Evolutionary conservation across 1,284 basidiomycete genomes (phyloP).

Genomic region (Anthracocystis panici-leucophaei): DNA sequence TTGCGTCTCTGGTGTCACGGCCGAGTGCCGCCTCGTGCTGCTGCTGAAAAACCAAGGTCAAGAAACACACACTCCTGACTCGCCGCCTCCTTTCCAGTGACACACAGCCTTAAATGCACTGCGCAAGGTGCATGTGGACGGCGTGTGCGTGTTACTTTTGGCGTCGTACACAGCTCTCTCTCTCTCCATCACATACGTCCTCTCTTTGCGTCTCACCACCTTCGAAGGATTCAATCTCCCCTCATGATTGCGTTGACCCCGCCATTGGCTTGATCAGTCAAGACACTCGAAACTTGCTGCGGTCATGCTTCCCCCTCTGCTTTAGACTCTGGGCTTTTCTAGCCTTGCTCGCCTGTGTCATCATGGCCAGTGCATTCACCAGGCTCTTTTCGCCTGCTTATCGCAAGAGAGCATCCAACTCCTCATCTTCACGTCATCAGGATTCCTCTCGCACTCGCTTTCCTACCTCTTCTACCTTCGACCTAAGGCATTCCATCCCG

Average conservation of each 20-base stretch:
- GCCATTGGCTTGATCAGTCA: not conserved
- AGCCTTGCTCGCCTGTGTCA: not conserved
- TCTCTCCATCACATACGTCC: not conserved
- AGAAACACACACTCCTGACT: not conserved
- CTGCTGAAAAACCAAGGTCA: not conserved
- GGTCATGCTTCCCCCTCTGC: conserved; percentile 4
- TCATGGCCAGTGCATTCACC: conserved; percentile 44
- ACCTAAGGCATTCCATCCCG: conserved; percentile 37
- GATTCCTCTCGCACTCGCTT: conserved; percentile 26
- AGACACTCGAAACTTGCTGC: not conserved
- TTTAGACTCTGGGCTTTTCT: conserved; percentile 1
- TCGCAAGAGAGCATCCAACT: conserved; percentile 26
- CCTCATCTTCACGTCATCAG: conserved; percentile 27
- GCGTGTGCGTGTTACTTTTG: conserved; percentile 5
- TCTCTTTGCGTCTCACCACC: not conserved
- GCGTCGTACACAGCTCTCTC: too few species aligned
- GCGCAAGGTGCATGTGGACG: conserved; percentile 5
- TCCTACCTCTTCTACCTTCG: conserved; percentile 32
- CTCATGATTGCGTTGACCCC: not conserved
- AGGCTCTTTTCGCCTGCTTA: conserved; percentile 36
- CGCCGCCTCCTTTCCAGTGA: conserved; percentile 3
- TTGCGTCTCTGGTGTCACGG: not conserved
- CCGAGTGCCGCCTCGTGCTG: not conserved
- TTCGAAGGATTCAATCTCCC: not conserved
- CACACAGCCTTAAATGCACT: not conserved